These are phyloP conservation scores for Colletotrichum tabaci DNA, from an alignment of 2,329 filamentous ascomycete genomes.

Conservation along the genomic window DNA sequence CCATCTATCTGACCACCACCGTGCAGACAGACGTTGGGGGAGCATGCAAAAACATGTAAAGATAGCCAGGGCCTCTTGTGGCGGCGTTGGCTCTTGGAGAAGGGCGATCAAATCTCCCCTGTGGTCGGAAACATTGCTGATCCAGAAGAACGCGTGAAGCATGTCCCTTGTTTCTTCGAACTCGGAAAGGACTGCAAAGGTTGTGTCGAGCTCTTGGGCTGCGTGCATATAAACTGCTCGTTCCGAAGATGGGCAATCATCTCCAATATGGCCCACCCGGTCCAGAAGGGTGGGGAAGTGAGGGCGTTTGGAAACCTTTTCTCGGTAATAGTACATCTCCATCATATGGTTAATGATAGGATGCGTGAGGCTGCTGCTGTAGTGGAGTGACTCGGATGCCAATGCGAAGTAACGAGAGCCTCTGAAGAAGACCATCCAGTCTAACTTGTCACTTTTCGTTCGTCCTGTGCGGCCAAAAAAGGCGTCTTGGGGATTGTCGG, in stretches of 20 bases:
- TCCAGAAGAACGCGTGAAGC: conserved; percentile 57
- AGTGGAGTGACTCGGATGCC: background rate
- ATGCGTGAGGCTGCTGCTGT: conserved; percentile 4
- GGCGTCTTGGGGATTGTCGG: conserved; percentile 4
- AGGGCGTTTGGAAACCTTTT: background rate
- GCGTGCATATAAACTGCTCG: background rate
- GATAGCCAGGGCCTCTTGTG: conserved; percentile 51
- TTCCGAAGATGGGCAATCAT: background rate
- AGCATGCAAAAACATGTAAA: conserved; percentile 53
- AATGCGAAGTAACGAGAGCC: conserved; percentile 8
- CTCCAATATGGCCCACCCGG: background rate
- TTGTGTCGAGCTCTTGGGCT: background rate
- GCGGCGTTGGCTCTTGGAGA: conserved; percentile 43
- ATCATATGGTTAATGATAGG: conserved; percentile 10
- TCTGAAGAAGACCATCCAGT: conserved; percentile 18
- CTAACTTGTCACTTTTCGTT: background rate
- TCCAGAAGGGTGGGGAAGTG: background rate
- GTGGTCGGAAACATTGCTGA: conserved; percentile 51
- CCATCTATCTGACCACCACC: conserved; percentile 57
- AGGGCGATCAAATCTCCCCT: conserved; percentile 51
- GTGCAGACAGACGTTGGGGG: conserved; percentile 47
- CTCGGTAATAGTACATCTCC: conserved; percentile 1
- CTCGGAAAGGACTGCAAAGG: background rate
- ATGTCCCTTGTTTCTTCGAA: conserved; percentile 46
- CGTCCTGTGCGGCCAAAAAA: background rate